Evolutionary conservation across 495 filamentous ascomycete species (phyloP), one percentile per base, ranked within the genome.

Genomic region (Hypoxylon crocopeplum): DNA sequence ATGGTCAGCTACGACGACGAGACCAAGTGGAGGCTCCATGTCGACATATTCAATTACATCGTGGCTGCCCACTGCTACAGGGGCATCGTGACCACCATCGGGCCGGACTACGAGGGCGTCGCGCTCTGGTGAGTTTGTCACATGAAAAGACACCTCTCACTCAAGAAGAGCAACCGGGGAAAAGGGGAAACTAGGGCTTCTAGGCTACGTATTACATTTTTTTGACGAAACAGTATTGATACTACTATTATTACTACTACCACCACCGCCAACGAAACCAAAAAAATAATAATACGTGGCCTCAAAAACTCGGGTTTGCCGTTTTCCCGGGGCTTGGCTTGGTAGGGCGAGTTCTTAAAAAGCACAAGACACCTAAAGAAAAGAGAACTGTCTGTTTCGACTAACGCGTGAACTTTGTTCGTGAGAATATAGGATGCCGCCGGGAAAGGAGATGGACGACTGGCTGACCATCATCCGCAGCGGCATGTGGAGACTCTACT

Each of bases 401-500:
- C 58, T 67, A 51, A 59, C 54, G 40, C 32, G 38, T 49, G 42
- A 15, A 32, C 22, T 57, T 17, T 36, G 7, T 34, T 61, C 12
- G 36, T 7, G 45, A 58, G 30, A 53, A 55, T 36, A 54, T 66
- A 92, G 89, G 89, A 84, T 92, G 80, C 88, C 88, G 10, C 90
- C 90, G 5, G 86, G 86, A 38, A 77, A 82, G 55, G 84, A 86
- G 67, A 85, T 89, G 75, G 89, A 92, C 74, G 84, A 85, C 70
- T 81, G 78, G 73, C 77, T 79, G 72, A 91, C 89, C 64, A 79
- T 85, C 67, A 69, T 91, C 55, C 85, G 88, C 54, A 84, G 79
- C 61, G 88, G 89, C 48, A 80, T 90, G 77, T 90, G 87, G 86
- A 75, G 83, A 53, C 78, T 91, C 44, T 80, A 82, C 71, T 92